These are phyloP conservation scores for Angomonas desouzai DNA, from an alignment of 208 protist species.

Conservation along the genomic window DNA sequence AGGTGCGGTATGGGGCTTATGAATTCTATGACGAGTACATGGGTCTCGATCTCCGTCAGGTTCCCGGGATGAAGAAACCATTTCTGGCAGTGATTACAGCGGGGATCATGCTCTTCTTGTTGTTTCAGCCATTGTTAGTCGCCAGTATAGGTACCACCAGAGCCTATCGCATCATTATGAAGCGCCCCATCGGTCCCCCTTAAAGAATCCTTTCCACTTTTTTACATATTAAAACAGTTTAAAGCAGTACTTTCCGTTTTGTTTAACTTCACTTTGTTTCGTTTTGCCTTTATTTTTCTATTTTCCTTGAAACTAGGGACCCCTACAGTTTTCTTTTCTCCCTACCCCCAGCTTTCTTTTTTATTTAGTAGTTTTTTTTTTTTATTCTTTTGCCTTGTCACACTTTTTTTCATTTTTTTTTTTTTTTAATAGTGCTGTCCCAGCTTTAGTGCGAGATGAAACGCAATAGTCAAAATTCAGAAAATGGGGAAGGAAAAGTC, in stretches of 20 bases:
- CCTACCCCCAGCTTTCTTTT: not conserved
- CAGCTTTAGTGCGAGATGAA: not conserved
- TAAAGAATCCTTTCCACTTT: slow-evolving; percentile 23
- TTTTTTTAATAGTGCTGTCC: slow-evolving; percentile 7
- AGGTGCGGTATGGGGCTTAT: slow-evolving; percentile 59
- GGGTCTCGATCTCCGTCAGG: slow-evolving; percentile 77
- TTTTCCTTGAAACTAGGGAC: too few relatives aligned
- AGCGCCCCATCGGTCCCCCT: slow-evolving; percentile 77
- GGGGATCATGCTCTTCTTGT: slow-evolving; percentile 64
- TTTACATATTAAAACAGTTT: slow-evolving; percentile 4
- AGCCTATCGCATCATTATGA: slow-evolving; percentile 77
- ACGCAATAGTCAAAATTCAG: not conserved
- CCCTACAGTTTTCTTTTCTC: not conserved
- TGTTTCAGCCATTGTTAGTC: slow-evolving; percentile 78
- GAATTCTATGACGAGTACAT: slow-evolving; percentile 89
- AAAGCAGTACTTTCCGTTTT: not conserved
- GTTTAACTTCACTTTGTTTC: not conserved
- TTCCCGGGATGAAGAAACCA: slow-evolving; percentile 69
- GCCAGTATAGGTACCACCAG: slow-evolving; percentile 80
- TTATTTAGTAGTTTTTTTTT: slow-evolving; percentile 10
- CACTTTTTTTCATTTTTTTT: slow-evolving; percentile 10
- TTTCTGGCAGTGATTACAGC: slow-evolving; percentile 58
- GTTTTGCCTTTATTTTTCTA: not conserved
- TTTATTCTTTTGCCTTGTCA: not conserved
- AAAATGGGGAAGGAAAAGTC: not conserved